Conservation (phyloP, 192 early-diverging fungal genomes). For the Backusella westeae region DNA sequence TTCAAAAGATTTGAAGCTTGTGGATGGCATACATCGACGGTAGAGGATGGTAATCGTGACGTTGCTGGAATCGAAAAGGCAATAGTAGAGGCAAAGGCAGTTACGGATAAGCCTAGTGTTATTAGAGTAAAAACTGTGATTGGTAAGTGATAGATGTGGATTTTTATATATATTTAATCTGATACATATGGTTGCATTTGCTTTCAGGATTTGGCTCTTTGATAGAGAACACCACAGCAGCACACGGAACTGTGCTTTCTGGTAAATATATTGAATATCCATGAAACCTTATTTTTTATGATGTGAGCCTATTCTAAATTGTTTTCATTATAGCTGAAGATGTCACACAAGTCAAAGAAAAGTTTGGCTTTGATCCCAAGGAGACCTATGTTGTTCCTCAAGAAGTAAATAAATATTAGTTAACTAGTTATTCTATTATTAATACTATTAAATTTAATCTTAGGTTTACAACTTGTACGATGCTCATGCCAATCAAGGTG, state of each 20-base stretch:
- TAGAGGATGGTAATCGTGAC: conserved; percentile 81
- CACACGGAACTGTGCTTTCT: conserved; percentile 87
- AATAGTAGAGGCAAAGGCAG: conserved; percentile 78
- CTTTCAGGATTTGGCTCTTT: conserved; percentile 75
- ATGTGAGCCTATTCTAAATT: neutral
- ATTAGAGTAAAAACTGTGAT: conserved; percentile 94
- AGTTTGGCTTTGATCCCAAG: conserved; percentile 79
- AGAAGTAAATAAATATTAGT: conserved; percentile 14
- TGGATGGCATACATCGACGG: conserved; percentile 86
- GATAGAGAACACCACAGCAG: conserved; percentile 81
- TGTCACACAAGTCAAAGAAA: conserved; percentile 74
- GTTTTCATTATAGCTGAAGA: conserved; percentile 51
- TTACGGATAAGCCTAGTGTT: conserved; percentile 84
- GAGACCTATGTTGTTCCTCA: conserved; percentile 72
- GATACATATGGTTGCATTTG: neutral
- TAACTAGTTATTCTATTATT: neutral
- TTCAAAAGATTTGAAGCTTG: conserved; percentile 84
- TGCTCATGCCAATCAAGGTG: conserved; percentile 1
- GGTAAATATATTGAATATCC: neutral
- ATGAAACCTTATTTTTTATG: neutral
- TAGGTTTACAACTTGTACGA: neutral
- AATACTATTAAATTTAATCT: neutral
- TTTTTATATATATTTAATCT: neutral
- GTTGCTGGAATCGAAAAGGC: conserved; percentile 66
- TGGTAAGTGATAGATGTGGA: conserved; percentile 42